Evolutionary conservation across 495 filamentous ascomycete species (phyloP), one percentile per base, ranked within the genome.

Genomic region (Tuber magnatum): DNA sequence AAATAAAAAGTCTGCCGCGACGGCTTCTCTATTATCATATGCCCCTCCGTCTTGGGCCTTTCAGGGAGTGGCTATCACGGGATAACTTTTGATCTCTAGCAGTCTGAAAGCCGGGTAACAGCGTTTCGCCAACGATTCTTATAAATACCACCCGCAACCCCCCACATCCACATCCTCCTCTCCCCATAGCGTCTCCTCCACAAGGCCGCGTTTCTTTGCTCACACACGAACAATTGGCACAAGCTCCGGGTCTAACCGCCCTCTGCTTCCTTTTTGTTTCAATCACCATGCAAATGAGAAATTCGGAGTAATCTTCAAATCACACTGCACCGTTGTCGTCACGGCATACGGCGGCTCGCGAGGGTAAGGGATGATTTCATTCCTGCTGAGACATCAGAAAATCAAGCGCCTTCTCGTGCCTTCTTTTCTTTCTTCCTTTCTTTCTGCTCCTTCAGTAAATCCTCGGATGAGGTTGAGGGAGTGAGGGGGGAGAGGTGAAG

Each of bases 181-280:
- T 85, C 85, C 84, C 83, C 76, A 84, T 93, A 92, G 91, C 89
- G 90, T 91, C 92, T 91, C 94, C 92, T 91, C 90, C 88, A 90
- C 93, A 97, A 93, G 88, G 93, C 94, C 92, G 93, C 93, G 93
- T 95, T 97, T 98, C 94, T 96, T 95, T 97, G 94, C 93, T 89
- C 89, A 94, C 94, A 93, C 87, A 97, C 92, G 88, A 90, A 92
- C 87, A 85, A 68, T 73, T 79, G 74, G 75, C 70, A 72, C 73
- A 78, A 72, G 83, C 79, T 76, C 81, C 82, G 80, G 56, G 56
- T 35, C 35, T 35, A 35, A 35, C 84, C 83, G 83, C 75, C 74
- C 80, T 69, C 71, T 73, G 72, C 81, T 76, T 65, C 71, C 74
- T 79, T 77, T 73, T 74, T 82, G 84, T 83, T 85, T 83, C 80